Conservation (phyloP, 768 basidiomycete species). For the Pulveroboletus sp. region DNA sequence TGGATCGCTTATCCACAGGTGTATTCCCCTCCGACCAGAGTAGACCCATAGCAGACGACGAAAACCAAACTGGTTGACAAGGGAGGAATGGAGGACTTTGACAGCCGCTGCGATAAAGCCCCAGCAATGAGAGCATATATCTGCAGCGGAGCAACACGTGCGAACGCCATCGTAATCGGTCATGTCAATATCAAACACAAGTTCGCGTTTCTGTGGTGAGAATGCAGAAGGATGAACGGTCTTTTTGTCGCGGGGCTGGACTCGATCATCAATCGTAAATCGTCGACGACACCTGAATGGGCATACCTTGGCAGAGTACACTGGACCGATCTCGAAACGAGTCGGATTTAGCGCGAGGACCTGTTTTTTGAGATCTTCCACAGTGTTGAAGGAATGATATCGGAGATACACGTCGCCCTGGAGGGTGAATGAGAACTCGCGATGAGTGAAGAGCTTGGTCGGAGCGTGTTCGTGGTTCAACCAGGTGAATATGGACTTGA, state of each 20-base stretch:
- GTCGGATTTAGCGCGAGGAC: constrained; percentile 80
- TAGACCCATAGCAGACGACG: constrained; percentile 94
- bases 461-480: constrained; percentile 87
- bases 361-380: constrained; percentile 90
- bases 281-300: background rate
- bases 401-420: constrained; percentile 88
- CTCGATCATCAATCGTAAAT: background rate
- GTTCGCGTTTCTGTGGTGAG: constrained; percentile 76
- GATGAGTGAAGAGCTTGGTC: constrained; percentile 79
- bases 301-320: constrained; percentile 83
- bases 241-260: constrained; percentile 85
- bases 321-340: constrained; percentile 95
- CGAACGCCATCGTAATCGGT: constrained; percentile 96
- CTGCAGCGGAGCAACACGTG: constrained; percentile 89
- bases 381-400: constrained; percentile 84
- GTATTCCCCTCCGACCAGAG: constrained; percentile 96
- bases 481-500: constrained; percentile 92
- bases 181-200: constrained; percentile 99
- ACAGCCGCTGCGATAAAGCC: constrained; percentile 91
- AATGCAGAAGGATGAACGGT: constrained; percentile 67
- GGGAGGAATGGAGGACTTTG: constrained; percentile 70
- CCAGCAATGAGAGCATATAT: constrained; percentile 93
- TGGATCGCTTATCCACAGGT: constrained; percentile 93
- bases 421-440: constrained; percentile 95
- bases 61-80: constrained; percentile 91